Base-by-base conservation (phyloP, 2,329 filamentous ascomycete species). In the Talaromyces islandicus region DNA sequence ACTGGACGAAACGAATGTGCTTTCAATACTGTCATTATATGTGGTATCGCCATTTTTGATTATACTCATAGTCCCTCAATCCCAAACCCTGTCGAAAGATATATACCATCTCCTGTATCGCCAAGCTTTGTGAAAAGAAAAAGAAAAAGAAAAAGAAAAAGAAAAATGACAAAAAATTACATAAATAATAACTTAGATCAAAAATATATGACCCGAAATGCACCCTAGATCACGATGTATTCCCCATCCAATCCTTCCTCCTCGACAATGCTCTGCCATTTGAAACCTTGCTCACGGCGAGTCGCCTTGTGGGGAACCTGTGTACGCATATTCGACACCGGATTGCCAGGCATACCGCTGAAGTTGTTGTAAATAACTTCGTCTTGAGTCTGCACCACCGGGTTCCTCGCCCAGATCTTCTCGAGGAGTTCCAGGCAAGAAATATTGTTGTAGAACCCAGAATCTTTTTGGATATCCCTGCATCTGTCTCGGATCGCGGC, bases 401-500 rank as follows among this genome's bases (percentile, higher is more conserved):
- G 57, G 19, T 70, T 66, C 21, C 68, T 83, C 12, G 81, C 80
- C 92, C 93, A 97, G 17, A 96, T 83, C 68, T 87, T 86, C 78
- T 97, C 92, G 48, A 97, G 77, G 4, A 96, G 86, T 68, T 94
- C 90, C 27, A 97, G 81, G 7, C 90, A 91, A 7, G 89, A 89
- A 46, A 95, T 82, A 71, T 96, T 97, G 76, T 96, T 97, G 81
- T 92, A 90, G 76, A 97, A 97, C 1, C 92, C 92, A 58, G 89
- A 93, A 65, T 93, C 89, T 30, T 86, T 85, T 81, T 93, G 92
- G 65, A 97, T 93, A 70, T 93, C 91, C 51, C 87, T 82, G 76
- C 91, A 96, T 67, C 92, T 88, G 65, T 85, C 82, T 57, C 92
- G 86, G 57, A 97, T 88, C 61, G 92, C 85, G 60, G 85, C 84